Percentiles rank a stretch among this genome's conserved stretches.
phyloP scores from a whole-genome alignment of 2,329 filamentous ascomycete species.

The Trichoderma brevicompactum region DNA sequence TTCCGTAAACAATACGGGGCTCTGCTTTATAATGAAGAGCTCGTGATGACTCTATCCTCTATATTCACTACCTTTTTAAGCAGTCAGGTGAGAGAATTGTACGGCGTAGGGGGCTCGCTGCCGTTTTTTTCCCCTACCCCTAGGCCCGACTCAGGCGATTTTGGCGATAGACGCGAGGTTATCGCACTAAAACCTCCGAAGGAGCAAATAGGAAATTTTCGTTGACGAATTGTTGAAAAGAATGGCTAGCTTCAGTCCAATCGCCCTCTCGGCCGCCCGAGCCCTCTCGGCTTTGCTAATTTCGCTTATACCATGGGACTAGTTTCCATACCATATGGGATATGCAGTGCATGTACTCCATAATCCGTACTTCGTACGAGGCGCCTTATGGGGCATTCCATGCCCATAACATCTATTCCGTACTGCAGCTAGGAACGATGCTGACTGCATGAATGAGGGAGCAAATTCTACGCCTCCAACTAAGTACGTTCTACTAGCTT shows the following conservation, averaged over 20 bases:
- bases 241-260: not conserved
- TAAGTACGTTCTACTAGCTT: no score
- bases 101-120: not conserved
- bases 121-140: not conserved
- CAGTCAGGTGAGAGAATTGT: not conserved
- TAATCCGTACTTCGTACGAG: no score
- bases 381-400: no score
- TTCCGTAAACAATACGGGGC: not conserved
- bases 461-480: no score
- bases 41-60: not conserved
- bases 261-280: not conserved
- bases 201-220: constrained; percentile 4
- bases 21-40: not conserved
- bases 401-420: no score
- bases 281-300: not conserved
- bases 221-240: not conserved
- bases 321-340: not conserved
- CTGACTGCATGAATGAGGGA: not conserved
- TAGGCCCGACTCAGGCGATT: not conserved
- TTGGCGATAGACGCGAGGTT: constrained; percentile 2
- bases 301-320: not conserved
- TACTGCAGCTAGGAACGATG: not conserved
- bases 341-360: not conserved
- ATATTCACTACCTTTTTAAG: not conserved
- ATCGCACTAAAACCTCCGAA: not conserved